Percentiles rank a stretch among this genome's conserved stretches.
Conservation (phyloP, 805 yeast species). For the Metschnikowia lunata region DNA sequence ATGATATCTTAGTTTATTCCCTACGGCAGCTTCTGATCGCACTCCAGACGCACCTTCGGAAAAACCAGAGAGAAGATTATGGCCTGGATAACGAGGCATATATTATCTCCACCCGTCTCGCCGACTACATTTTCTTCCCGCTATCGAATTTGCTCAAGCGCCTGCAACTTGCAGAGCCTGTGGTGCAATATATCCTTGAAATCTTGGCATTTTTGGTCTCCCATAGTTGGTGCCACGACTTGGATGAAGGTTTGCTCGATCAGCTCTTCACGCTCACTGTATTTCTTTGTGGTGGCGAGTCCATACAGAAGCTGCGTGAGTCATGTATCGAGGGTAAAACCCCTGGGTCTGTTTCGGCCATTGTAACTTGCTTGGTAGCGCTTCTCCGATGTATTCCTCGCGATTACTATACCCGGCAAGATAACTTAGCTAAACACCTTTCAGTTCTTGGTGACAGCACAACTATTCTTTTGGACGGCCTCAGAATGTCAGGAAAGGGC, state of each 20-base stretch:
- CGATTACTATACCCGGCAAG: conserved; percentile 14
- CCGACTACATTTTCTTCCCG: conserved; percentile 42
- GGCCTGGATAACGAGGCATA: conserved; percentile 13
- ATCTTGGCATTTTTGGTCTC: conserved; percentile 27
- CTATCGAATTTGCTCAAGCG: conserved; percentile 30
- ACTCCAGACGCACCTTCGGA: conserved; percentile 2
- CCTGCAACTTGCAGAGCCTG: conserved; percentile 19
- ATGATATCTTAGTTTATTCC: not conserved
- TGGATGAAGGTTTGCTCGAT: conserved; percentile 25
- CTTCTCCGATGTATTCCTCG: conserved; percentile 18
- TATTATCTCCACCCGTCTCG: conserved; percentile 27
- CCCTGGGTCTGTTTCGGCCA: conserved; percentile 17
- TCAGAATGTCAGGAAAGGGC: conserved; percentile 7
- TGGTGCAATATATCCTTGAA: conserved; percentile 22
- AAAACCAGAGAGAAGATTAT: not conserved
- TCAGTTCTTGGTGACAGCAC: conserved; percentile 28
- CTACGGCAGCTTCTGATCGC: conserved; percentile 9
- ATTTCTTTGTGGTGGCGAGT: conserved; percentile 19
- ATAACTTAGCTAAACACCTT: conserved; percentile 17
- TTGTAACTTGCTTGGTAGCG: conserved; percentile 14
- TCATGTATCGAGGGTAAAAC: conserved; percentile 8
- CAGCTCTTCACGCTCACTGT: conserved; percentile 33
- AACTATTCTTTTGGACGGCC: conserved; percentile 21
- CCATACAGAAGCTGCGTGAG: not conserved
- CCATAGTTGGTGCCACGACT: conserved; percentile 28